Evolutionary conservation across 2,329 filamentous ascomycete genomes (phyloP).

Genomic region (Fusarium sp.): DNA sequence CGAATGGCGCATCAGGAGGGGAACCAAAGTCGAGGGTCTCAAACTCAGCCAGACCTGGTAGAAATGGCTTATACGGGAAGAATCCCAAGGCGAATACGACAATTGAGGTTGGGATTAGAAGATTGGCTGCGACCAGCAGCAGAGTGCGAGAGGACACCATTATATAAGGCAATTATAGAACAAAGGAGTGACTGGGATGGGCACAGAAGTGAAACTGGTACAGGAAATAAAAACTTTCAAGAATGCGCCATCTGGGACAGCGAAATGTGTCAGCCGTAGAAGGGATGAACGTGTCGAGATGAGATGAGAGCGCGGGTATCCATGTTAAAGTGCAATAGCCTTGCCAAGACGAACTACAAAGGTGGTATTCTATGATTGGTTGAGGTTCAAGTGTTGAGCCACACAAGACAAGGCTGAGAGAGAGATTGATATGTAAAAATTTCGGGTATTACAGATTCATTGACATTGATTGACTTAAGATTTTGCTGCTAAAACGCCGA

Average conservation of each 20-base stretch:
- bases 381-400: slow-evolving; percentile 28
- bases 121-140: slow-evolving; percentile 74
- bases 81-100: slow-evolving; percentile 87
- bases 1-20: slow-evolving; percentile 77
- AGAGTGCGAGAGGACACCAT: slow-evolving; percentile 49
- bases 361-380: slow-evolving; percentile 41
- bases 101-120: slow-evolving; percentile 80
- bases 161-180: slow-evolving; percentile 16
- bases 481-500: slow-evolving; percentile 45
- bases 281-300: slow-evolving; percentile 45
- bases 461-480: slow-evolving; percentile 42
- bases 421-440: slow-evolving; percentile 14
- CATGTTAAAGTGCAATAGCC: slow-evolving; percentile 31
- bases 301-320: slow-evolving; percentile 28
- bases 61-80: slow-evolving; percentile 96
- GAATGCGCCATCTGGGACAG: slow-evolving; percentile 32
- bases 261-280: slow-evolving; percentile 20
- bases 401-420: slow-evolving; percentile 46
- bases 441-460: slow-evolving; percentile 45
- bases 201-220: slow-evolving; percentile 2
- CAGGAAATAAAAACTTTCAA: slow-evolving; percentile 12
- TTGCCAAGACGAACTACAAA: slow-evolving; percentile 41
- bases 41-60: slow-evolving; percentile 83
- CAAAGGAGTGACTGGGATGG: slow-evolving; percentile 28
- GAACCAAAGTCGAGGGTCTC: slow-evolving; percentile 64